These are phyloP conservation scores for Tetrahymena thermophila DNA, from an alignment of 73 alveolate species.

Conservation along the genomic window DNA sequence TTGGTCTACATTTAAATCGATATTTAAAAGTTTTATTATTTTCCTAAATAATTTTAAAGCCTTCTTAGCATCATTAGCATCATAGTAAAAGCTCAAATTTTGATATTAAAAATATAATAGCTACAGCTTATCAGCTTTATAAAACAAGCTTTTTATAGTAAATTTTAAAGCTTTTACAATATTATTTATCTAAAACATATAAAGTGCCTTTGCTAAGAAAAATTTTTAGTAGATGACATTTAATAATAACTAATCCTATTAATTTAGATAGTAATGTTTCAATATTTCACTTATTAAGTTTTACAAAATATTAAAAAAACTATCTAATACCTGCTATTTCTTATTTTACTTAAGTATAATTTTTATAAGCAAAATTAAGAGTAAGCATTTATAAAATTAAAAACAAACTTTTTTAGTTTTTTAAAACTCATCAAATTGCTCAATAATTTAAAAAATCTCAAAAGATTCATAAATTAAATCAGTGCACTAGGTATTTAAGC, in stretches of 20 bases:
- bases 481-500: background rate
- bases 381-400: background rate
- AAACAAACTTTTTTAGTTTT: background rate
- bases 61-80: background rate
- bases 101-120: background rate
- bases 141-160: background rate
- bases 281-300: too few species aligned
- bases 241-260: background rate
- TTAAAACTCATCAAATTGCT: background rate
- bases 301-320: too few species aligned
- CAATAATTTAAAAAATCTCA: background rate
- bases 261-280: background rate
- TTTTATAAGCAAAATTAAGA: background rate
- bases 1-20: background rate
- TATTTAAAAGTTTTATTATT: background rate
- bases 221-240: background rate
- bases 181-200: background rate
- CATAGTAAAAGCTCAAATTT: background rate
- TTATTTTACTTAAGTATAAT: background rate
- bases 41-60: background rate
- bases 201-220: background rate
- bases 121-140: background rate
- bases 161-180: background rate
- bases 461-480: background rate
- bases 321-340: background rate